Conservation (phyloP, 768 basidiomycete genomes). For the Macrolepiota dolichaula region DNA sequence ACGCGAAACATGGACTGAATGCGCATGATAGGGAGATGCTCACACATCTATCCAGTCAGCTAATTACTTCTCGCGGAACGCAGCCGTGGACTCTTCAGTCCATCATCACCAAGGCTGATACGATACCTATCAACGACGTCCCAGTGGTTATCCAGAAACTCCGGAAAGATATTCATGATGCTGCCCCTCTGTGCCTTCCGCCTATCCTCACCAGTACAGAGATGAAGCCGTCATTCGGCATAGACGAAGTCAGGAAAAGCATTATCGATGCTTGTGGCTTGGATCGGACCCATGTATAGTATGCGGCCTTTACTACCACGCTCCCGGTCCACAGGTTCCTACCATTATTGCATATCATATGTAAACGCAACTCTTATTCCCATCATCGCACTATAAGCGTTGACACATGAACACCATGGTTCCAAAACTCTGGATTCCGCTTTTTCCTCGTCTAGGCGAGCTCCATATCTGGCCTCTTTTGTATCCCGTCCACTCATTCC, state of each 20-base stretch:
- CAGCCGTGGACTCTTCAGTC: conserved; percentile 63
- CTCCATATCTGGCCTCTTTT: not conserved
- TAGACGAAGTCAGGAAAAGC: conserved; percentile 53
- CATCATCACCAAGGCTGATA: conserved; percentile 70
- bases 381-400: not conserved
- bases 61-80: conserved; percentile 33
- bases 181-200: conserved; percentile 60
- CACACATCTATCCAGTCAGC: conserved; percentile 38
- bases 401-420: not conserved
- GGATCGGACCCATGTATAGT: not conserved
- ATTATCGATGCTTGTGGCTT: conserved; percentile 57
- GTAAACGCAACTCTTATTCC: not conserved
- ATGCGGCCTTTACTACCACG: not conserved
- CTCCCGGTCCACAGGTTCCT: not conserved
- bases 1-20: conserved; percentile 61
- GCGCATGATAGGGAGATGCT: conserved; percentile 62
- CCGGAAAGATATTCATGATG: conserved; percentile 47
- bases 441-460: not conserved
- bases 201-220: conserved; percentile 57
- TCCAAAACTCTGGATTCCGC: not conserved
- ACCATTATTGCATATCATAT: not conserved
- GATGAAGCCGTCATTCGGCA: conserved; percentile 50
- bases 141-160: conserved; percentile 36
- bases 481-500: not conserved
- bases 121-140: conserved; percentile 33